These are phyloP conservation scores for Porogramme epimiltina DNA, from an alignment of 1,284 basidiomycete species.

Conservation along the genomic window DNA sequence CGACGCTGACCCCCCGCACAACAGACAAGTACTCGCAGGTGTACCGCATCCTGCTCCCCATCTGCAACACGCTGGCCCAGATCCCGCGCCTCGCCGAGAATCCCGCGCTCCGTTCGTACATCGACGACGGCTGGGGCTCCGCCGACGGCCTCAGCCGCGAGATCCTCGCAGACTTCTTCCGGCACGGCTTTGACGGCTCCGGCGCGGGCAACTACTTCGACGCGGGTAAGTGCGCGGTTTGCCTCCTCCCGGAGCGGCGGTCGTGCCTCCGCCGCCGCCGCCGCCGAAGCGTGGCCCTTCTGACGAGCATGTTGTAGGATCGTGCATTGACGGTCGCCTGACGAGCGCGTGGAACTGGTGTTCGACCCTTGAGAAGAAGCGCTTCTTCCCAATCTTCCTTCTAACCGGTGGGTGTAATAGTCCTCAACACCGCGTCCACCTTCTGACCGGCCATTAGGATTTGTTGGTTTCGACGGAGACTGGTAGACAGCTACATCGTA, in stretches of 20 bases:
- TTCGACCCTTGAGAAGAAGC: slow-evolving; percentile 77
- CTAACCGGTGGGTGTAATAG: slow-evolving; percentile 58
- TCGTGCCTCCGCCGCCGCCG: too few species aligned
- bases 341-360: slow-evolving; percentile 91
- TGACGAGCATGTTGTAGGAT: slow-evolving; percentile 26
- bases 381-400: slow-evolving; percentile 78
- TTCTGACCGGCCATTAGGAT: slow-evolving; percentile 47
- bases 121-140: slow-evolving; percentile 79
- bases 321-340: slow-evolving; percentile 63
- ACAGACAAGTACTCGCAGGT: slow-evolving; percentile 85
- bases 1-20: too few species aligned
- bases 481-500: slow-evolving; percentile 47
- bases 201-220: slow-evolving; percentile 83
- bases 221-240: slow-evolving; percentile 48
- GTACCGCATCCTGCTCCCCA: slow-evolving; percentile 81
- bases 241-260: background rate
- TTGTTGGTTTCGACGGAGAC: slow-evolving; percentile 82
- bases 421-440: too few species aligned
- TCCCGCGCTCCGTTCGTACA: slow-evolving; percentile 71
- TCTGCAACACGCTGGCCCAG: slow-evolving; percentile 75
- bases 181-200: slow-evolving; percentile 82
- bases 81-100: slow-evolving; percentile 65
- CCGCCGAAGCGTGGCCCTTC: too few species aligned
- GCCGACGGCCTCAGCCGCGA: slow-evolving; percentile 65
- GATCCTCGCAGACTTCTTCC: slow-evolving; percentile 79